Evolutionary conservation across 78 protist species (phyloP).

Genomic region (Dictyostelium discoideum): DNA sequence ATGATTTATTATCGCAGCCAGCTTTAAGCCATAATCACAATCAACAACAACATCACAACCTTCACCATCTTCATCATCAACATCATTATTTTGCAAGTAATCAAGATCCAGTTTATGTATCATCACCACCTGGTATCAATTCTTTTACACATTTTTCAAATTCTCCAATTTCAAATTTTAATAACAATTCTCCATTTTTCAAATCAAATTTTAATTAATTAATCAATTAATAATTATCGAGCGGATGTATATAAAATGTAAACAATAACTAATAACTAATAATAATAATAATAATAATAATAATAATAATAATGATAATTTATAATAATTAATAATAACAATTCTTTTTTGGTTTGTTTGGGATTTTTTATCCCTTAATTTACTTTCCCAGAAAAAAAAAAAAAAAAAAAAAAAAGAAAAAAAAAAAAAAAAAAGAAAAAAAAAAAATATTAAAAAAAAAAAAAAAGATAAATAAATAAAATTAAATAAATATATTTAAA

Average conservation of each 20-base stretch:
- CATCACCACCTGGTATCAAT: not conserved
- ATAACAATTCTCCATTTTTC: constrained; percentile 21
- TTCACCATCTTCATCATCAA: not conserved
- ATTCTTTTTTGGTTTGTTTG: not conserved
- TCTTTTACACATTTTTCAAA: not conserved
- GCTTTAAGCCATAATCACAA: not conserved
- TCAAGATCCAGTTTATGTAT: constrained; percentile 30
- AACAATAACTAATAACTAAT: not conserved
- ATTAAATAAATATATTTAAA: no score
- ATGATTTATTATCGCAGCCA: not conserved
- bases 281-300: no score
- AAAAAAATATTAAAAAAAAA: no score
- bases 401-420: no score
- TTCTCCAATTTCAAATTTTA: constrained; percentile 24
- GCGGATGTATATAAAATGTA: not conserved
- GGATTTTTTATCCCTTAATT: not conserved
- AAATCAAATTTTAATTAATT: not conserved
- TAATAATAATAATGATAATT: no score
- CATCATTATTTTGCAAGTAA: constrained; percentile 22
- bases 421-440: no score
- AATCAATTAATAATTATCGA: not conserved
- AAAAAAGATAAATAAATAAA: no score
- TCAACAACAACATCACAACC: not conserved
- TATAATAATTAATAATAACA: not conserved
- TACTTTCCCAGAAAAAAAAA: no score